phyloP scores from a whole-genome alignment of 148 eudicot species.

The Rhododendron griersonianum region DNA sequence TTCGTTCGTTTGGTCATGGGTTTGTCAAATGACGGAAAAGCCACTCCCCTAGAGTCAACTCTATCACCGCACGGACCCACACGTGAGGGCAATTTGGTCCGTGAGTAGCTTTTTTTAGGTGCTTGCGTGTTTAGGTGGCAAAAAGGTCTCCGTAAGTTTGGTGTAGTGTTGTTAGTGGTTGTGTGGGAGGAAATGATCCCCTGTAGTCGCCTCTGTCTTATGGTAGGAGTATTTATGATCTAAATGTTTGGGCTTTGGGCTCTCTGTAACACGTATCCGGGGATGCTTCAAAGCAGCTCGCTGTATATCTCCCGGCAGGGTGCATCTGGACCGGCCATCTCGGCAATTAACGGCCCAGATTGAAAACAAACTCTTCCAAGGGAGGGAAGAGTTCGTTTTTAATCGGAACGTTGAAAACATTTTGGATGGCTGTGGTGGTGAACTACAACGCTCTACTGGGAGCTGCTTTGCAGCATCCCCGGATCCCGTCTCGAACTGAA shows the following conservation, averaged over 20 bases:
- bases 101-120: not conserved
- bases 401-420: too few relatives aligned
- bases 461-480: too few relatives aligned
- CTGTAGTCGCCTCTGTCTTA: not conserved
- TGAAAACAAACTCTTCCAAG: too few relatives aligned
- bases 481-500: too few relatives aligned
- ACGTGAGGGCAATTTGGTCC: not conserved
- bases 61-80: not conserved
- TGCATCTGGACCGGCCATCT: too few relatives aligned
- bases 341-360: too few relatives aligned
- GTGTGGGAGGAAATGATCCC: not conserved
- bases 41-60: not conserved
- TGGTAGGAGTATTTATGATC: not conserved
- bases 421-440: too few relatives aligned
- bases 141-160: conserved; percentile 7
- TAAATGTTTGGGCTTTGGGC: not conserved
- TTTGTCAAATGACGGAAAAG: conserved; percentile 5
- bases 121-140: conserved; percentile 5
- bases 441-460: too few relatives aligned
- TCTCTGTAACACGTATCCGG: not conserved
- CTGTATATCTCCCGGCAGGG: too few relatives aligned
- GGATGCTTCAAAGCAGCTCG: too few relatives aligned
- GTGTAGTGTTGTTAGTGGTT: conserved; percentile 12
- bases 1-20: conserved; percentile 3
- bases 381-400: too few relatives aligned